Conservation (phyloP, 2,329 filamentous ascomycete genomes). For the Curvularia hawaiiensis region DNA sequence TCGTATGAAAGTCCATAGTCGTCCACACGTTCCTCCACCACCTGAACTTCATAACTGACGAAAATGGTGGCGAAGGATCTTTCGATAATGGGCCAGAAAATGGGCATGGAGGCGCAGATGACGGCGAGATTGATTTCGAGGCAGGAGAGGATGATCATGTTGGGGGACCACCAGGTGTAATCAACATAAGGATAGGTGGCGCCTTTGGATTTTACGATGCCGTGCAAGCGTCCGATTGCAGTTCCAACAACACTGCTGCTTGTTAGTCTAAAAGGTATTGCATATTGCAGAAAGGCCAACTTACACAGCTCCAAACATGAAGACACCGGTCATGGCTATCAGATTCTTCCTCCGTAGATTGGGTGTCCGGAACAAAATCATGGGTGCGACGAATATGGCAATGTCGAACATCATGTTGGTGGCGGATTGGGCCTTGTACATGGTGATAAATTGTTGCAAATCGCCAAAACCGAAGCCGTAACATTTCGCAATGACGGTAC, state of each 20-base stretch:
- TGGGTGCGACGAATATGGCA: slow-evolving; percentile 37
- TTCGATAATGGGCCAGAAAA: slow-evolving; percentile 44
- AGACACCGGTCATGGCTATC: slow-evolving; percentile 39
- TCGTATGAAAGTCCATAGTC: slow-evolving; percentile 35
- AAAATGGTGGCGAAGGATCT: slow-evolving; percentile 37
- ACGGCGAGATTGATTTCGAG: slow-evolving; percentile 44
- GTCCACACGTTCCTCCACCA: slow-evolving; percentile 35
- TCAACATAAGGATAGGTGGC: slow-evolving; percentile 41
- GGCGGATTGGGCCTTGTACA: slow-evolving; percentile 36
- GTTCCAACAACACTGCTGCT: slow-evolving; percentile 34
- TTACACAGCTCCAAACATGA: slow-evolving; percentile 42
- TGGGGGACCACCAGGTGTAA: slow-evolving; percentile 39
- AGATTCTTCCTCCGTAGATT: slow-evolving; percentile 36
- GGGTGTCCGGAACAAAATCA: slow-evolving; percentile 37
- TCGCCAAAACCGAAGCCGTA: slow-evolving; percentile 36
- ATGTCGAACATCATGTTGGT: slow-evolving; percentile 46
- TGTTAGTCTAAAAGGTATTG: slow-evolving; percentile 13
- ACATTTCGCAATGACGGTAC: slow-evolving; percentile 27
- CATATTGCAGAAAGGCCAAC: slow-evolving; percentile 1
- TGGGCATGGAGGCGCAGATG: slow-evolving; percentile 43
- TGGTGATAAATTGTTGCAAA: slow-evolving; percentile 25
- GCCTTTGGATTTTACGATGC: slow-evolving; percentile 33
- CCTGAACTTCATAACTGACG: slow-evolving; percentile 41
- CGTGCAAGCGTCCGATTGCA: slow-evolving; percentile 40
- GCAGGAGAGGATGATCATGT: slow-evolving; percentile 35